Percentiles rank a stretch among this genome's conserved stretches.
Evolutionary conservation across 2,329 filamentous ascomycete genomes (phyloP).

Genomic region (Xylaria sp.): DNA sequence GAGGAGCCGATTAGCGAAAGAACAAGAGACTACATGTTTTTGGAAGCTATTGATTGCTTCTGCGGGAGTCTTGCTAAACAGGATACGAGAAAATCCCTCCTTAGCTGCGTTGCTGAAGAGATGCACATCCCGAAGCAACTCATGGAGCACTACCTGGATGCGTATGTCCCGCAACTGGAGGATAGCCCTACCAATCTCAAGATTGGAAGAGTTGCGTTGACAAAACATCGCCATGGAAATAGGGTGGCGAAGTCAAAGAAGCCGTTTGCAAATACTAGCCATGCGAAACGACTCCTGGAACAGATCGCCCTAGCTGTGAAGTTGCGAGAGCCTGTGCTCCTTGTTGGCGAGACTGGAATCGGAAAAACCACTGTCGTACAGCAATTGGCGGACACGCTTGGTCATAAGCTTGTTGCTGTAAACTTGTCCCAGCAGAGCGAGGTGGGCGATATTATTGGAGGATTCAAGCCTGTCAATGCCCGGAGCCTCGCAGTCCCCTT

Average conservation of each 20-base stretch:
- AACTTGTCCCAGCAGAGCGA: slow-evolving; percentile 99
- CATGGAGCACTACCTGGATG: slow-evolving; percentile 75
- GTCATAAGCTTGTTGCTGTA: slow-evolving; percentile 87
- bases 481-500: slow-evolving; percentile 86
- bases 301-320: slow-evolving; percentile 84
- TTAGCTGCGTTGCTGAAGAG: slow-evolving; percentile 78
- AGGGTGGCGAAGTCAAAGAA: slow-evolving; percentile 59
- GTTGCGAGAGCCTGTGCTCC: slow-evolving; percentile 83
- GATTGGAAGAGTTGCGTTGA: slow-evolving; percentile 70
- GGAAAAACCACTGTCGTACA: slow-evolving; percentile 98
- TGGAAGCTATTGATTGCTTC: slow-evolving; percentile 94
- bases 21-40: slow-evolving; percentile 81
- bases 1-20: slow-evolving; percentile 75
- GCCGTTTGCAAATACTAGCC: slow-evolving; percentile 86
- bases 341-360: slow-evolving; percentile 98
- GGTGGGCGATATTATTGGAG: slow-evolving; percentile 91
- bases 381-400: slow-evolving; percentile 82
- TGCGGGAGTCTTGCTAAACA: slow-evolving; percentile 77
- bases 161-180: slow-evolving; percentile 73
- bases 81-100: slow-evolving; percentile 63
- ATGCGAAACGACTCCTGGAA: slow-evolving; percentile 84
- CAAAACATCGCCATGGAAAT: slow-evolving; percentile 61
- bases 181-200: slow-evolving; percentile 63
- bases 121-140: slow-evolving; percentile 86
- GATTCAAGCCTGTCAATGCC: slow-evolving; percentile 94